A percentile compares a stretch with the other conserved stretches of the same genome.
These are phyloP conservation scores for Lecanoromycetidae sp. DNA, from an alignment of 2,329 filamentous ascomycete genomes.

Conservation along the genomic window DNA sequence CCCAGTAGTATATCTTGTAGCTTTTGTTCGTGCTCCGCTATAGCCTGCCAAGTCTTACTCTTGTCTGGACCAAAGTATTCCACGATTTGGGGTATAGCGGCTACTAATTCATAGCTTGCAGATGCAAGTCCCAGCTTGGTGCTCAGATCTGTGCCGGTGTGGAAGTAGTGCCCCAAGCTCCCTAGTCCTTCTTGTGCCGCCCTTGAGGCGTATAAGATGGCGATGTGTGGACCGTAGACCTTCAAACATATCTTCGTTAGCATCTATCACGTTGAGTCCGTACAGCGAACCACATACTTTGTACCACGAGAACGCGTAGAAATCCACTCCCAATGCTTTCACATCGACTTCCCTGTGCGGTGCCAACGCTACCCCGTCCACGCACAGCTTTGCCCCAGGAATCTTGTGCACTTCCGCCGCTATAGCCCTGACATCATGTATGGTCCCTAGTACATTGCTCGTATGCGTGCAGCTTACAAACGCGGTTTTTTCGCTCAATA, in stretches of 20 bases:
- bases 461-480: slow-evolving; percentile 63
- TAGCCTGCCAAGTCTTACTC: slow-evolving; percentile 36
- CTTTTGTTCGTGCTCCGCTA: slow-evolving; percentile 47
- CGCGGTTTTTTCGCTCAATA: slow-evolving; percentile 53
- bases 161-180: slow-evolving; percentile 58
- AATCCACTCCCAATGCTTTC: slow-evolving; percentile 54
- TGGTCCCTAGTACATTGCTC: slow-evolving; percentile 61
- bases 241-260: too few species aligned
- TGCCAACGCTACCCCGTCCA: slow-evolving; percentile 66
- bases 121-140: slow-evolving; percentile 58
- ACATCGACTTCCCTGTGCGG: slow-evolving; percentile 63
- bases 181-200: slow-evolving; percentile 44
- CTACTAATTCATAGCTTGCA: slow-evolving; percentile 57
- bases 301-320: slow-evolving; percentile 73
- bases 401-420: slow-evolving; percentile 29
- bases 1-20: slow-evolving; percentile 48
- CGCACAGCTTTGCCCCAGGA: slow-evolving; percentile 50
- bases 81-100: slow-evolving; percentile 49
- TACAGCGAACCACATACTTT: slow-evolving; percentile 36
- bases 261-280: not conserved
- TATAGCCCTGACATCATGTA: slow-evolving; percentile 38
- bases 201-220: slow-evolving; percentile 54
- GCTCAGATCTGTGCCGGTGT: slow-evolving; percentile 44
- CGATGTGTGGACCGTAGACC: slow-evolving; percentile 64
- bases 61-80: slow-evolving; percentile 44